These are phyloP conservation scores for Fraxinus floribunda DNA, from an alignment of 305 asterid species.

Conservation along the genomic window DNA sequence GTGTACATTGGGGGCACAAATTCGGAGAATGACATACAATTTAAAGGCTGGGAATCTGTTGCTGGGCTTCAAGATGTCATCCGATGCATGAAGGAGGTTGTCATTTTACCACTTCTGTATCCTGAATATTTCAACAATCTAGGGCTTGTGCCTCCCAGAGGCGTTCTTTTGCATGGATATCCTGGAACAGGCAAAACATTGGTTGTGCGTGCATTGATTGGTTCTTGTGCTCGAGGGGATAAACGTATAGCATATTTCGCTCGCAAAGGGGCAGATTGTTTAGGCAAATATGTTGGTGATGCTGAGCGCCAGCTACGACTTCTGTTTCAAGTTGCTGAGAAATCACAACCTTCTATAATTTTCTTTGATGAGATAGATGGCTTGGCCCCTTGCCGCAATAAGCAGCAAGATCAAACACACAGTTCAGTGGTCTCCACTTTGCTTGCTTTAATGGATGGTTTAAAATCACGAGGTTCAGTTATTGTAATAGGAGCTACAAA, in stretches of 20 bases:
- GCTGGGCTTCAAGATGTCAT: constrained; percentile 96
- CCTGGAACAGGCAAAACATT: constrained; percentile 99
- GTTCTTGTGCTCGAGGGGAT: constrained; percentile 96
- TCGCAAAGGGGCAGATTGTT: constrained; percentile 98
- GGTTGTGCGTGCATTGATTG: constrained; percentile 98
- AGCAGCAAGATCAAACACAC: constrained; percentile 97
- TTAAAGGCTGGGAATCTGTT: constrained; percentile 95
- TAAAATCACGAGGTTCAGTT: constrained; percentile 95
- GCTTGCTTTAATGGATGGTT: constrained; percentile 97
- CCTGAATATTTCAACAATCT: constrained; percentile 83
- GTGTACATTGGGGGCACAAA: constrained; percentile 83
- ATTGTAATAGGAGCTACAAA: constrained; percentile 98
- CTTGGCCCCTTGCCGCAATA: constrained; percentile 92
- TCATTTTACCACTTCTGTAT: constrained; percentile 84
- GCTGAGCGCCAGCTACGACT: constrained; percentile 98
- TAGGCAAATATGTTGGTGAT: constrained; percentile 98
- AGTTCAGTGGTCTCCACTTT: constrained; percentile 97
- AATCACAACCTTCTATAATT: constrained; percentile 96
- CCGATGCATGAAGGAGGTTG: constrained; percentile 98
- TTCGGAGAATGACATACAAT: constrained; percentile 44
- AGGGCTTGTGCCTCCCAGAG: constrained; percentile 94
- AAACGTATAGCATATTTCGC: constrained; percentile 95
- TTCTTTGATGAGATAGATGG: constrained; percentile 99
- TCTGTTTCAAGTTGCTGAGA: constrained; percentile 95
- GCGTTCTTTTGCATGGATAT: constrained; percentile 95